phyloP scores from a whole-genome alignment of 140 eudicot genomes.

The Oenanthe javanica region DNA sequence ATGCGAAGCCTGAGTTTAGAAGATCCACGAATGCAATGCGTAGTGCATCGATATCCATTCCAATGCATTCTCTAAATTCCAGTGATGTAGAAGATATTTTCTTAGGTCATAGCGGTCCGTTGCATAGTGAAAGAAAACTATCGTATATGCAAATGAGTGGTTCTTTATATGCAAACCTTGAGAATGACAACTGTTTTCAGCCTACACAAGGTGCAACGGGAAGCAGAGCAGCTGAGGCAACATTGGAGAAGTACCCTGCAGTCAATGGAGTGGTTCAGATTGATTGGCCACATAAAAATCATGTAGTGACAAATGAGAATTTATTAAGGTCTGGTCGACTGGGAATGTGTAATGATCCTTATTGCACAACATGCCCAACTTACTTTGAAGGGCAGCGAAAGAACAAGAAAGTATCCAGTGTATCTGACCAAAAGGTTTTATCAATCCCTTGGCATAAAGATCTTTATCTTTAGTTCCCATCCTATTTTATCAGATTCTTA shows the following conservation, averaged over 20 bases:
- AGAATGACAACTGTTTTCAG: conserved; percentile 21
- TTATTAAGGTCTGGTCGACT: conserved; percentile 58
- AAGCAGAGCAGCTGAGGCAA: conserved; percentile 18
- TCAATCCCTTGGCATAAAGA: neutral
- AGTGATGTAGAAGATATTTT: conserved; percentile 22
- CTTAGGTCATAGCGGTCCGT: conserved; percentile 43
- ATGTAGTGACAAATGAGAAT: conserved; percentile 39
- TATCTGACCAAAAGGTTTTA: conserved; percentile 36
- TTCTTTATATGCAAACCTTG: conserved; percentile 23
- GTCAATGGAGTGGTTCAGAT: conserved; percentile 14
- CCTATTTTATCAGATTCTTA: neutral
- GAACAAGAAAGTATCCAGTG: conserved; percentile 17
- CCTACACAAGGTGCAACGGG: conserved; percentile 14
- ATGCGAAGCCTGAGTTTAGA: conserved; percentile 18
- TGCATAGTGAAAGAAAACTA: conserved; percentile 30
- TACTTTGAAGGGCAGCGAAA: conserved; percentile 26
- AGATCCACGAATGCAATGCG: conserved; percentile 25
- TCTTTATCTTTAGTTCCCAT: neutral
- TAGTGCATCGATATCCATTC: conserved; percentile 70
- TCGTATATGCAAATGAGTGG: conserved; percentile 43
- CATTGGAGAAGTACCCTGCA: conserved; percentile 27
- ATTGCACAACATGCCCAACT: conserved; percentile 77
- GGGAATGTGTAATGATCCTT: conserved; percentile 84
- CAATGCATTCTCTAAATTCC: conserved; percentile 27
- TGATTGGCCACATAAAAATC: conserved; percentile 18